Evolutionary conservation across 208 protist species (phyloP).

Genomic region (Leishmania guyanensis): DNA sequence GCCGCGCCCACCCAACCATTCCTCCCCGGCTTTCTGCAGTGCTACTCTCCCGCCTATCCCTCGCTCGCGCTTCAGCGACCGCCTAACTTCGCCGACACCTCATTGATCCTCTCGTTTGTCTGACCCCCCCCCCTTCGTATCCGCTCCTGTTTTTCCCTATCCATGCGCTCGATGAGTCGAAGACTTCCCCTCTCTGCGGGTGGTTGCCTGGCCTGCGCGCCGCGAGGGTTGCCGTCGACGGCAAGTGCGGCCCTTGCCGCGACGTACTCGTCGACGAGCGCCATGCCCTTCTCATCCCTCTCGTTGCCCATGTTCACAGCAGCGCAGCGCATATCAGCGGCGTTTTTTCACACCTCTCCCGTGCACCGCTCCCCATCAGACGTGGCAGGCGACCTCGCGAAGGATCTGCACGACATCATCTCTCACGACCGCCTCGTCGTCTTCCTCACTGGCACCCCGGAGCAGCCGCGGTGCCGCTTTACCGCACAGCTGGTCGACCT

Average conservation of each 20-base stretch:
- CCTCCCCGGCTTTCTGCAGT: not conserved
- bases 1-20: not conserved
- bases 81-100: not conserved
- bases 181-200: not conserved
- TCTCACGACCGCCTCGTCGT: slow-evolving; percentile 74
- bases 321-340: slow-evolving; percentile 6
- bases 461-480: slow-evolving; percentile 89
- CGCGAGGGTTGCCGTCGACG: not conserved
- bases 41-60: not conserved
- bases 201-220: not conserved
- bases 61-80: not conserved
- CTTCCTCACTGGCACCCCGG: slow-evolving; percentile 91
- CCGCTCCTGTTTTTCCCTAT: not conserved
- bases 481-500: slow-evolving; percentile 84
- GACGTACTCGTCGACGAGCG: not conserved
- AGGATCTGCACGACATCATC: slow-evolving; percentile 73
- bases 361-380: slow-evolving; percentile 40
- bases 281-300: not conserved
- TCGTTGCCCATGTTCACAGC: not conserved
- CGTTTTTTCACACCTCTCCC: slow-evolving; percentile 27
- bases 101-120: not conserved
- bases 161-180: not conserved
- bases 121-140: not conserved
- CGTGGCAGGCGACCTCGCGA: slow-evolving; percentile 58
- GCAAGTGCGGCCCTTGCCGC: not conserved